Conservation (phyloP, 2,329 filamentous ascomycete species). For the Rhinocladiella similis region DNA sequence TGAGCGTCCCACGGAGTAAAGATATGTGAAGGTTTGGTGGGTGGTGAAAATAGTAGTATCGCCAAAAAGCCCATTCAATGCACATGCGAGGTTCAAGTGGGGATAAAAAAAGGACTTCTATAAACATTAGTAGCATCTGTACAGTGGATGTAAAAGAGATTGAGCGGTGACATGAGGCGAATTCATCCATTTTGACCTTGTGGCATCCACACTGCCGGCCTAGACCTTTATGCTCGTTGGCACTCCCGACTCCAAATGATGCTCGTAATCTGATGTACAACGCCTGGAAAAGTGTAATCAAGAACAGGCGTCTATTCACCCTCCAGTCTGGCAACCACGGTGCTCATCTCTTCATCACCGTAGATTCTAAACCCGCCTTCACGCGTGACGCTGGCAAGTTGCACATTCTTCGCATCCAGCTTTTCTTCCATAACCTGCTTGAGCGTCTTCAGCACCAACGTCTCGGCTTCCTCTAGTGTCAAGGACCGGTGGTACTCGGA, state of each 20-base stretch:
- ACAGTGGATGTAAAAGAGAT: neutral
- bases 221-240: constrained; percentile 1
- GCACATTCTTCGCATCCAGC: constrained; percentile 96
- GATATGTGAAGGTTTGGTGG: neutral
- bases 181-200: constrained; percentile 11
- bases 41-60: neutral
- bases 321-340: constrained; percentile 73
- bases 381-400: constrained; percentile 95
- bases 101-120: neutral
- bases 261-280: constrained; percentile 12
- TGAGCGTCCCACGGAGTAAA: constrained; percentile 48
- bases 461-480: constrained; percentile 89
- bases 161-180: neutral
- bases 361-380: constrained; percentile 99
- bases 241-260: constrained; percentile 23
- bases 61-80: neutral
- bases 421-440: constrained; percentile 99
- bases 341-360: constrained; percentile 94
- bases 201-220: neutral
- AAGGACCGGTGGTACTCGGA: constrained; percentile 99
- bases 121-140: neutral
- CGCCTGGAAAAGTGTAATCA: neutral
- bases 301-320: constrained; percentile 36
- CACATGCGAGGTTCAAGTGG: no score
- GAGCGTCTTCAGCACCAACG: constrained; percentile 91